Percentiles rank a stretch among this genome's conserved stretches.
These are phyloP conservation scores for Larix kaempferi DNA, from an alignment of 75 land plant species.

Conservation along the genomic window DNA sequence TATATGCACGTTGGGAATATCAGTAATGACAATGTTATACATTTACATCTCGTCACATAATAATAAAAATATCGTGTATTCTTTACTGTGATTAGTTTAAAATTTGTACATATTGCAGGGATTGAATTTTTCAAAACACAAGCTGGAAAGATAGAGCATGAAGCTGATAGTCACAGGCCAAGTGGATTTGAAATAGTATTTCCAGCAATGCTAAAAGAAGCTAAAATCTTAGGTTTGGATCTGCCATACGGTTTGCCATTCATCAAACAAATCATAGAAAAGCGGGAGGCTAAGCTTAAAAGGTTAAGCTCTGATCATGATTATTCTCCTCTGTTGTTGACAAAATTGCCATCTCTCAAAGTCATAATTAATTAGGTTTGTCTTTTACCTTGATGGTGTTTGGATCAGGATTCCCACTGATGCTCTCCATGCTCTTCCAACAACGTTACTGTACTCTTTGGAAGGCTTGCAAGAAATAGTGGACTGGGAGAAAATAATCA, in stretches of 20 bases:
- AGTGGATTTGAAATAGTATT: conserved; percentile 17
- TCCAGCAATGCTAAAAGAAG: conserved; percentile 13
- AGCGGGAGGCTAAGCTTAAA: conserved; percentile 10
- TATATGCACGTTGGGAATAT: no score
- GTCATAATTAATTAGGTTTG: not conserved
- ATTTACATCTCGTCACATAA: no score
- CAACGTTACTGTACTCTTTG: conserved; percentile 12
- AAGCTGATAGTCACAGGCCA: not conserved
- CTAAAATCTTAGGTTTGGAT: conserved; percentile 6
- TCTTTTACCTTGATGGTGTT: not conserved
- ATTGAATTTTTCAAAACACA: not conserved
- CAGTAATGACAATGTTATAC: not conserved
- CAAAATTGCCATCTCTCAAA: not conserved
- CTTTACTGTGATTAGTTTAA: no score
- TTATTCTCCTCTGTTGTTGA: not conserved
- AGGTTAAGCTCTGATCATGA: not conserved
- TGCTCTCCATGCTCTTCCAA: not conserved
- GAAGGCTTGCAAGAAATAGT: conserved; percentile 20
- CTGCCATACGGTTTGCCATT: conserved; percentile 9
- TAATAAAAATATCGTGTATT: not conserved
- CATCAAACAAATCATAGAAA: not conserved
- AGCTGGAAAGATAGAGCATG: not conserved
- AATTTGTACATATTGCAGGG: not conserved
- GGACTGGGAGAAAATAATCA: conserved; percentile 21
- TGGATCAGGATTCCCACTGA: not conserved